Base-by-base conservation (phyloP, 2,329 filamentous ascomycete genomes). In the Amauroascus niger region DNA sequence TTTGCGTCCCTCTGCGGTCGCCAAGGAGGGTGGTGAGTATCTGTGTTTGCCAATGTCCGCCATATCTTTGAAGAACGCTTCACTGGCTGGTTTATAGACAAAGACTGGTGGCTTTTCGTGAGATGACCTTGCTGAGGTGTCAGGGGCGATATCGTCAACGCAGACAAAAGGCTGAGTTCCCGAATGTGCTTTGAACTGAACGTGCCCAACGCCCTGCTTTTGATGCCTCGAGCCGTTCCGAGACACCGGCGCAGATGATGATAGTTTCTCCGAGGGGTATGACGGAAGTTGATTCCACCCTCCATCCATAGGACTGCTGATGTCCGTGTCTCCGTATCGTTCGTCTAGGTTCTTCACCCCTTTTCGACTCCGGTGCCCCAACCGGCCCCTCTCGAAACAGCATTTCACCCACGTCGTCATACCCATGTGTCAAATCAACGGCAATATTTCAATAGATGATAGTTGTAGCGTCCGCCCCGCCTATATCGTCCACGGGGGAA, bases 51-150 rank as follows among this genome's bases (percentile, higher is more conserved):
- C 58, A 35, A 60, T 56, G 7, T 56, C 55, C 13, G 58, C 57
- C 58, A 60, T 60, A 28, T 57, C 49, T 52, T 56, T 59, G 18
- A 60, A 48, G 30, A 60, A 60, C 8, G 55, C 52, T 18, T 55
- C 52, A 24, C 58, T 60, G 32, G 58, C 58, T 8, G 58, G 58
- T 16, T 60, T 60, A 43, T 60, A 60, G 26, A 60, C 51, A 24
- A 60, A 58, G 24, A 49, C 49, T 26, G 58, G 44, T 16, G 32
- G 44, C 18, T 49, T 53, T 4, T 53, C 44, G 18, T 33, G n/a
- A 9, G 49, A 33, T 32, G 28, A 7, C 11, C 18, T 46, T 28
- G 35, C 30, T 7, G 30, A 6, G 1, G 28, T n/a, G 13, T 32
- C 49, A 16, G 32, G n/a, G 16, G 9, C 20, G 8, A 24, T 5